A percentile compares a stretch with the other conserved stretches of the same genome.
Conservation (phyloP, 352 stramenopile species). For the Globisporangium solare region DNA sequence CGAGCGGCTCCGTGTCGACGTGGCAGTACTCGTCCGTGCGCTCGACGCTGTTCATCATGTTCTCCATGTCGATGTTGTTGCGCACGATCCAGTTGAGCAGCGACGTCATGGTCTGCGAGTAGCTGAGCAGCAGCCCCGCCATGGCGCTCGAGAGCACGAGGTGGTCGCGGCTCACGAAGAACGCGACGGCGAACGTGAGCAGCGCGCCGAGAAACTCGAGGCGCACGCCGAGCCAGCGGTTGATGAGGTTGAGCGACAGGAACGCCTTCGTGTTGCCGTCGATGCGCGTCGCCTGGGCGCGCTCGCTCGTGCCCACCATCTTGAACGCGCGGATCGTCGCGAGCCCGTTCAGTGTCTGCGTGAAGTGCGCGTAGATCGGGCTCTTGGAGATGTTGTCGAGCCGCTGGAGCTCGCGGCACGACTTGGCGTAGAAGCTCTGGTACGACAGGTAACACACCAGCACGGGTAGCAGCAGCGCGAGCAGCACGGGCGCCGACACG, state of each 20-base stretch:
- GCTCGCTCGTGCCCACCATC: slow-evolving; percentile 33
- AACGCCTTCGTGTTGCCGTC: slow-evolving; percentile 85
- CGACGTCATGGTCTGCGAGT: slow-evolving; percentile 89
- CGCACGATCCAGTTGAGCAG: slow-evolving; percentile 95
- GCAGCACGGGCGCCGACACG: slow-evolving; percentile 34
- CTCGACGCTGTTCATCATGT: slow-evolving; percentile 94
- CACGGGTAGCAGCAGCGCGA: slow-evolving; percentile 56
- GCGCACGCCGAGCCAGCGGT: slow-evolving; percentile 95
- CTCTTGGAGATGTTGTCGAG: slow-evolving; percentile 58
- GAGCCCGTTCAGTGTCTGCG: slow-evolving; percentile 83
- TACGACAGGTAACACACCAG: slow-evolving; percentile 61
- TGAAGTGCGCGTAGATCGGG: slow-evolving; percentile 92
- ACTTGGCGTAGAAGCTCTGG: slow-evolving; percentile 62
- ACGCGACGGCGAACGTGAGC: slow-evolving; percentile 88
- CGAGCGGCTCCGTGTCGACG: slow-evolving; percentile 34
- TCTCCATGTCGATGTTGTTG: slow-evolving; percentile 92
- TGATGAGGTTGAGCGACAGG: slow-evolving; percentile 86
- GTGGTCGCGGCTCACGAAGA: slow-evolving; percentile 79
- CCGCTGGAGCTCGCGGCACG: slow-evolving; percentile 62
- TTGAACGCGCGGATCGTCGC: slow-evolving; percentile 67
- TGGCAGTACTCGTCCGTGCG: slow-evolving; percentile 48
- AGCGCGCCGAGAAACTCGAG: slow-evolving; percentile 83
- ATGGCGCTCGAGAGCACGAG: slow-evolving; percentile 59
- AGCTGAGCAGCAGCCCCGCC: slow-evolving; percentile 92
- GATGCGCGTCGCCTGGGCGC: slow-evolving; percentile 34